These are phyloP conservation scores for Cyphellophora europaea DNA, from an alignment of 2,329 filamentous ascomycete genomes.

Conservation along the genomic window DNA sequence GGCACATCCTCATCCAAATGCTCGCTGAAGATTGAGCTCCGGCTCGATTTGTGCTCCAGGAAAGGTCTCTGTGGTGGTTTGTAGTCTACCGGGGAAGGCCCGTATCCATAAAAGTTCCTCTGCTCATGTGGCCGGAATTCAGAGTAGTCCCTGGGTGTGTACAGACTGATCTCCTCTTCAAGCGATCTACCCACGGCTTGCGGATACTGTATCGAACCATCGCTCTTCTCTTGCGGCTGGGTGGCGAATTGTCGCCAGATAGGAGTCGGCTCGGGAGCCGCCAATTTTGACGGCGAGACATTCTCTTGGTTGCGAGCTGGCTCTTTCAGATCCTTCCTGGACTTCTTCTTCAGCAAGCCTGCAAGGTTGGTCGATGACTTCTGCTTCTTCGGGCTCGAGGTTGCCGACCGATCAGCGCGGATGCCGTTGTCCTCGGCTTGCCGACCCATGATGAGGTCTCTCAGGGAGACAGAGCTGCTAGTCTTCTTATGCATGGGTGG, in stretches of 20 bases:
- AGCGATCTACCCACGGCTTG: constrained; percentile 34
- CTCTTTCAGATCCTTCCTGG: constrained; percentile 58
- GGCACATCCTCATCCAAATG: constrained; percentile 20
- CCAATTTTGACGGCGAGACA: constrained; percentile 9
- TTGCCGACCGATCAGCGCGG: constrained; percentile 23
- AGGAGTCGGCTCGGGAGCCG: constrained; percentile 45
- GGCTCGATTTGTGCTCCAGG: constrained; percentile 18
- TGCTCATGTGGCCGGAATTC: constrained; percentile 52
- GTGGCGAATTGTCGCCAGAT: constrained; percentile 70
- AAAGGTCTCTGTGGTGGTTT: constrained; percentile 32
- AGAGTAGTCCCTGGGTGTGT: constrained; percentile 42
- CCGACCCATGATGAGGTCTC: constrained; percentile 14
- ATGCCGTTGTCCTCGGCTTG: constrained; percentile 30
- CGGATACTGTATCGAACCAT: constrained; percentile 32
- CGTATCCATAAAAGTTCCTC: constrained; percentile 49
- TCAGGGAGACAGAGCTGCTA: constrained; percentile 19
- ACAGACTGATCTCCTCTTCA: constrained; percentile 47
- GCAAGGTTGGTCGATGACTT: constrained; percentile 81
- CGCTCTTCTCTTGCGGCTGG: constrained; percentile 24
- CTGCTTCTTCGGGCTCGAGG: constrained; percentile 53
- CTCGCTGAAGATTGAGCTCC: constrained; percentile 21
- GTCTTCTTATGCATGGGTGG: constrained; percentile 18
- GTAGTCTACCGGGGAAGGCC: constrained; percentile 35
- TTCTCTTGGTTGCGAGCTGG: constrained; percentile 73
- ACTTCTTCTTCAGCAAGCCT: constrained; percentile 65